Evolutionary conservation across 2,329 filamentous ascomycete genomes (phyloP), one percentile per base, ranked within the genome.

Genomic region (Dactylellina cionopaga): DNA sequence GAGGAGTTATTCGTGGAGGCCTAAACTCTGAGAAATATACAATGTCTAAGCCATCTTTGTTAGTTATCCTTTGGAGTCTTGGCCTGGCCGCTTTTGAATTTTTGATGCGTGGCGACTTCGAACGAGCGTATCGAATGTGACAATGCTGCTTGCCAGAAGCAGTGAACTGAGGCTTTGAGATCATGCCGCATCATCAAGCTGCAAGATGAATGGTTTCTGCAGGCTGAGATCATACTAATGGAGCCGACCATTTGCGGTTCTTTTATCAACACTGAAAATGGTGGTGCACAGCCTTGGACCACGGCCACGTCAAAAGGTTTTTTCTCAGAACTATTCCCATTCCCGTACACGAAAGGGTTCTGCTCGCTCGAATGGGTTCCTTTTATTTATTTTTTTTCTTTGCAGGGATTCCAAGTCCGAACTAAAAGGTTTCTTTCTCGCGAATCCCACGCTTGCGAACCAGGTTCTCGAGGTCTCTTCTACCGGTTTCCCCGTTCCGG

Each of bases 401-500:
- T 27, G 49, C 49, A 46, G 46, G 60, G 60, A 65, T 64, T 56
- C 33, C 29, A 52, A 39, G 44, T 49, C 58, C n/a, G n/a, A n/a
- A n/a, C n/a, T n/a, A n/a, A n/a, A n/a, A n/a, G n/a, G n/a, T 31
- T 51, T 47, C 43, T 25, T 35, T 25, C 22, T 49, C 49, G 22
- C 17, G 44, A 56, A 47, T 22, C 15, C 19, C 43, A 33, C 15
- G 15, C 24, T 10, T 22, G 33, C 25, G 46, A 52, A 63, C 47
- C 46, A 47, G 39, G 60, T 64, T 60, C 15, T 31, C 47, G 39
- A 27, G 31, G 39, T 63, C 9, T 49, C 29, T 65, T 22, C 49
- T 33, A 66, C 62, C 62, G 62, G 51, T 66, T 66, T 66, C 62
- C 60, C 62, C 51, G 62, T 70, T 60, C 55, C 58, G 55, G 65